A percentile compares a stretch with the other conserved stretches of the same genome.
Conservation (phyloP, 306 rosid genomes). For the Pyrus pyrifolia region DNA sequence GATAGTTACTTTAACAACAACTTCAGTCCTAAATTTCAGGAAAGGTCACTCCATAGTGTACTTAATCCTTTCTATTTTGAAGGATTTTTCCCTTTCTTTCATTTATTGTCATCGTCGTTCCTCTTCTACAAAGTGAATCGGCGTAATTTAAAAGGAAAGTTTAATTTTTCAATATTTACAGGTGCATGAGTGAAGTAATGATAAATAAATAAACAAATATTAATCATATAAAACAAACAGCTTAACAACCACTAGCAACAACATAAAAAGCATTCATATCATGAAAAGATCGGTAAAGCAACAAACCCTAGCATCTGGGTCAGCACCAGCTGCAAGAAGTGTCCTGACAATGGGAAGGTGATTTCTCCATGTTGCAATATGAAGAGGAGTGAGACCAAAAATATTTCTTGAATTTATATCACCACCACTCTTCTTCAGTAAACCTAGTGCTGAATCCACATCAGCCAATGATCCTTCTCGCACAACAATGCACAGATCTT, state of each 20-base stretch:
- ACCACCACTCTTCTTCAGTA: conserved; percentile 69
- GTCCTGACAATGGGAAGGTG: conserved; percentile 78
- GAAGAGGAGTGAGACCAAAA: conserved; percentile 84
- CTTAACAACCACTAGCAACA: not conserved
- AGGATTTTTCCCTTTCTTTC: no score
- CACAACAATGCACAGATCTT: conserved; percentile 66
- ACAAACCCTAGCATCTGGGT: conserved; percentile 88
- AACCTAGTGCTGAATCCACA: conserved; percentile 59
- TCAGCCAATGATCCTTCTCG: conserved; percentile 70
- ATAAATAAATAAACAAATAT: not conserved
- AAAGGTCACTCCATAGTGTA: no score
- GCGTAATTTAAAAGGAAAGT: no score
- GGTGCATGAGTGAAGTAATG: not conserved
- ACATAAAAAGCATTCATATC: conserved; percentile 7
- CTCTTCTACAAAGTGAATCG: no score
- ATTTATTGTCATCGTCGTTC: no score
- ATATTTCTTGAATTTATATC: conserved; percentile 66
- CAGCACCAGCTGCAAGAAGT: conserved; percentile 93
- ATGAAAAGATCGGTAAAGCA: conserved; percentile 4
- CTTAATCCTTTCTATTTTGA: no score
- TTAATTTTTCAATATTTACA: not conserved
- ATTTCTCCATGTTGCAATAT: conserved; percentile 90
- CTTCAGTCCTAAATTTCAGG: no score
- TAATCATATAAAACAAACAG: not conserved
- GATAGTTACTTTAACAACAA: no score